A percentile compares a stretch with the other conserved stretches of the same genome.
These are phyloP conservation scores for Nematodospora anomalae DNA, from an alignment of 1,139 yeast species.

Conservation along the genomic window DNA sequence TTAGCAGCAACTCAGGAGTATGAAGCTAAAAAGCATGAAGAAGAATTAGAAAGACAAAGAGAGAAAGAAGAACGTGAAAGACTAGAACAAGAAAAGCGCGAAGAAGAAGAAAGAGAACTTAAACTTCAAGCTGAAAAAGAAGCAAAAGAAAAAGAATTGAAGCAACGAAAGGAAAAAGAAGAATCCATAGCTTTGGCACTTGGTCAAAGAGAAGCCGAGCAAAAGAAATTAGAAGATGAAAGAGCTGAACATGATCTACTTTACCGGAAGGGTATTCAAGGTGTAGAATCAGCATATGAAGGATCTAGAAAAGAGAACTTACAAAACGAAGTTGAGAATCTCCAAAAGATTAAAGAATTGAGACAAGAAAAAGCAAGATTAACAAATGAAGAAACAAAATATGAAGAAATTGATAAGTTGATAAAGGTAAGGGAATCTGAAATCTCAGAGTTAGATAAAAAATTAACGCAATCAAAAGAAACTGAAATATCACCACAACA, in stretches of 20 bases:
- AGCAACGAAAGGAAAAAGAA: conserved; percentile 17
- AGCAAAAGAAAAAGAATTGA: conserved; percentile 27
- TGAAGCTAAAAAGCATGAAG: conserved; percentile 46
- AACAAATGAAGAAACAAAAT: conserved; percentile 27
- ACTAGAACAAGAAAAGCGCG: conserved; percentile 30
- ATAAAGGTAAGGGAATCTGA: conserved; percentile 40
- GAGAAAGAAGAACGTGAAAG: conserved; percentile 36
- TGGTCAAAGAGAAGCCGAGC: conserved; percentile 29
- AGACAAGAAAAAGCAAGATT: conserved; percentile 41
- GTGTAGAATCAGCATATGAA: conserved; percentile 37
- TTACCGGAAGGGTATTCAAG: conserved; percentile 16
- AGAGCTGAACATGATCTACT: conserved; percentile 15
- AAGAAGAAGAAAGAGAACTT: conserved; percentile 29
- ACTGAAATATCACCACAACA: no score
- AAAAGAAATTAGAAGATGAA: conserved; percentile 26
- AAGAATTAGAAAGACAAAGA: conserved; percentile 45
- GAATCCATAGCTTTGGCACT: conserved; percentile 27
- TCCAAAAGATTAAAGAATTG: conserved; percentile 38
- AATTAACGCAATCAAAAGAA: conserved; percentile 4
- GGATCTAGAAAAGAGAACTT: conserved; percentile 37
- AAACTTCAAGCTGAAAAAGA: conserved; percentile 33
- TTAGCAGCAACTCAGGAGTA: conserved; percentile 49
- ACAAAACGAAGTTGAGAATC: conserved; percentile 39
- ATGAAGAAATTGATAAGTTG: conserved; percentile 28
- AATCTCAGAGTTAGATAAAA: conserved; percentile 29